Evolutionary conservation across 2,329 filamentous ascomycete species (phyloP), one percentile per base, ranked within the genome.

Genomic region (Clonostachys rhizophaga): DNA sequence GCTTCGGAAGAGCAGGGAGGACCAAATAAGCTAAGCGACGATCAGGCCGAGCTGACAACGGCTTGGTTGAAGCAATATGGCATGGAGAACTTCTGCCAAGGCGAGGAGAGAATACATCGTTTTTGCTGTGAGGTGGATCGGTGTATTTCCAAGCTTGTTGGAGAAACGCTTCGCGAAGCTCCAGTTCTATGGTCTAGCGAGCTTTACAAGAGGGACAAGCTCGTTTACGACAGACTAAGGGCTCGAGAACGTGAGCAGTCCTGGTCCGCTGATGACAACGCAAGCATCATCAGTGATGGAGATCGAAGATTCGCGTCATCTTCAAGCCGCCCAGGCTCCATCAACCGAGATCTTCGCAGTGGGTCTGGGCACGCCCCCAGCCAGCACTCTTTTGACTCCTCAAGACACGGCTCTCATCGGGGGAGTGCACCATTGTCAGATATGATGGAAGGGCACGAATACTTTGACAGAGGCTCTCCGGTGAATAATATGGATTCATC

Each of bases 121-220:
- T 94, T 99, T 64, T 94, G 87, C 60, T 87, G 91, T 54, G 94
- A 97, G 62, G 80, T 97, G 30, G 87, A 92, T 57, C 87, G 83
- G 51, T 95, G 90, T 59, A 86, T 96, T 53, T 86, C 83, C 55
- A 91, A 90, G 61, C 74, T 97, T 8, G 86, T 95, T 33, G 90
- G 89, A 30, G 89, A 95, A 50, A 90, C 83, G 42, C 84, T 95
- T 51, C 75, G 87, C 50, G 89, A 95, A 36, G 89, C 88, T 1
- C 91, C 92, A 0, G 89, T 95, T 1, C 71, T 97, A 3, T 96
- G 91, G 91, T 91, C 91, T 0, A 96, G 91, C 59, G 87, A 95
- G 49, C 75, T 99, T 1, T 97, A 89, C 61, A 81, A 85, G 49
- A 80, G 87, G 18, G 91, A 96, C 57, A 85, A 87, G 51, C 74